Evolutionary conservation across 2,329 filamentous ascomycete genomes (phyloP), one percentile per base, ranked within the genome.

Genomic region (Colletotrichum australisinense): DNA sequence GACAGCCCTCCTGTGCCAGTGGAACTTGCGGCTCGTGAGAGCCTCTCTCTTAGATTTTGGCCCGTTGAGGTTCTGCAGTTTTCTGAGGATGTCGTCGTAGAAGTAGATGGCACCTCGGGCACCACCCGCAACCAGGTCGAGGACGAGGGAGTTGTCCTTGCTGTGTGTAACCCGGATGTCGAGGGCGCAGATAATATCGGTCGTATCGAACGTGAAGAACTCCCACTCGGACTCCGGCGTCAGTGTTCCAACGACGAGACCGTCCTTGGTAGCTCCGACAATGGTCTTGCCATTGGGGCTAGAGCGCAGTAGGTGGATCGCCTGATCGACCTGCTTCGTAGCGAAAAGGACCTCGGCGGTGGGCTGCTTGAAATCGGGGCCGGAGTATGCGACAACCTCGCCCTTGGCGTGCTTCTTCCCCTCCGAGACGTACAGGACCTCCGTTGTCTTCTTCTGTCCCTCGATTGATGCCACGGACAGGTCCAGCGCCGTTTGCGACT

Each of bases 1-100:
- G 9, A 98, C 95, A 62, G 93, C 90, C 77, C 92, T 92, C 77
- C 95, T 90, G 82, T 99, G 97, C 97, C 97, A 99, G 81, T 98
- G 97, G 66, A 95, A 87, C 75, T 93, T 93, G 69, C 92, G 91
- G 42, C 87, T 88, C 73, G 88, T 86, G 28, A 90, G 80, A 24
- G 89, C 86, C 53, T 89, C 82, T 76, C 85, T 84, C 78, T 84
- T 81, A 64, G 77, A 77, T 1, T 81, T 78, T 59, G 81, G 83
- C 2, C 82, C 81, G 22, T 65, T 66, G 38, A 85, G 81, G 58
- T 80, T 81, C 64, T 87, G 87, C 49, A 94, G 85, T 74, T 89
- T 89, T 69, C 84, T 81, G 11, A 96, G 79, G 19, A 95, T 84
- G 81, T 97, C 93, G 74, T 93, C 90, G 81, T 97, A 98, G n/a